phyloP scores from a whole-genome alignment of 164 flowering plant species.

The Vitis vinifera region ASM3070453v1 NC_081819.1:15294501-15295000 shows the following conservation, averaged over 20 bases:
- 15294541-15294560: too few relatives aligned
- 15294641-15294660: neutral
- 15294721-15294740: too few relatives aligned
- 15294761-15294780: neutral
- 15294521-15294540: too few relatives aligned
- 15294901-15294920: neutral
- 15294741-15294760: too few relatives aligned
- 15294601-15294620: neutral
- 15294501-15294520: too few relatives aligned
- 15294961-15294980: constrained; percentile 33
- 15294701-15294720: too few relatives aligned
- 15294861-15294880: neutral
- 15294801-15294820: too few relatives aligned
- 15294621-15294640: neutral
- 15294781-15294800: neutral
- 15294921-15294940: neutral
- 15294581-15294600: too few relatives aligned
- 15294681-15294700: neutral
- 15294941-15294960: constrained; percentile 28
- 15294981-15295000: constrained; percentile 39
- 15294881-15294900: neutral
- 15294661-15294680: neutral
- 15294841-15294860: neutral
- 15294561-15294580: too few relatives aligned
- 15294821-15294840: neutral